A percentile compares a stretch with the other conserved stretches of the same genome.
phyloP scores from a whole-genome alignment of 2,329 filamentous ascomycete species.

The Dryadomyces quercivorus region DNA sequence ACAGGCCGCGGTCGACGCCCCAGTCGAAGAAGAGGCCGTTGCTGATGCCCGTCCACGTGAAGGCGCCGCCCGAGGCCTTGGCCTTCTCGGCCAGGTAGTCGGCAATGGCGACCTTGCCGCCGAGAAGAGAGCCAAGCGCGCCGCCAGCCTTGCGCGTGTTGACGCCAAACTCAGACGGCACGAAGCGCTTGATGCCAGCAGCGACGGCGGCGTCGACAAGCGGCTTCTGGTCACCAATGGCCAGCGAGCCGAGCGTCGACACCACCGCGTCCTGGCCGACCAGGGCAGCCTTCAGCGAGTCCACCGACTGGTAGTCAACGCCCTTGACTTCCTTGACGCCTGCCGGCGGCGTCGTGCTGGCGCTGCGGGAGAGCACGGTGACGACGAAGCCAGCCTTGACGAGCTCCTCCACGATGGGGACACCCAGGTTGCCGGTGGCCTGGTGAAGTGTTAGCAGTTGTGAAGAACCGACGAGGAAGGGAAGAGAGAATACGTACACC shows the following conservation, averaged over 20 bases:
- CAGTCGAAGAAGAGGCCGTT: conserved; percentile 21
- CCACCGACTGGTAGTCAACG: conserved; percentile 28
- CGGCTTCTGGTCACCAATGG: conserved; percentile 19
- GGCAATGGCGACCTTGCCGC: conserved; percentile 32
- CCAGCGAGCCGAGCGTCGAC: conserved; percentile 31
- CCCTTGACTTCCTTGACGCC: conserved; percentile 27
- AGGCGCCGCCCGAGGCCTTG: conserved; percentile 2
- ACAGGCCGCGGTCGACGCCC: conserved; percentile 33
- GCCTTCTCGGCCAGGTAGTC: conserved; percentile 9
- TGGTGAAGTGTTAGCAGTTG: conserved; percentile 6
- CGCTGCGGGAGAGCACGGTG: conserved; percentile 35
- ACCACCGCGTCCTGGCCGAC: conserved; percentile 38
- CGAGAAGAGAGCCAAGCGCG: conserved; percentile 9
- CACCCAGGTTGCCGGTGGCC: conserved; percentile 22
- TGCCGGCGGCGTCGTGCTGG: conserved; percentile 24
- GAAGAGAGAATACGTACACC: conserved; percentile 18
- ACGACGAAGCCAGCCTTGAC: conserved; percentile 30
- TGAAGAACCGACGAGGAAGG: background rate
- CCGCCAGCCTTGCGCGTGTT: conserved; percentile 12
- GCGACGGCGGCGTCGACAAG: conserved; percentile 14
- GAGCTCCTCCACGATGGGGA: conserved; percentile 18
- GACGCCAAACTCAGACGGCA: conserved; percentile 17
- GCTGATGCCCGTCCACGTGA: conserved; percentile 19
- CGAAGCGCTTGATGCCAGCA: conserved; percentile 15
- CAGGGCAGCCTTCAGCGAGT: conserved; percentile 29